Evolutionary conservation across 2,329 filamentous ascomycete genomes (phyloP).

Genomic region (Amauroascus niger): DNA sequence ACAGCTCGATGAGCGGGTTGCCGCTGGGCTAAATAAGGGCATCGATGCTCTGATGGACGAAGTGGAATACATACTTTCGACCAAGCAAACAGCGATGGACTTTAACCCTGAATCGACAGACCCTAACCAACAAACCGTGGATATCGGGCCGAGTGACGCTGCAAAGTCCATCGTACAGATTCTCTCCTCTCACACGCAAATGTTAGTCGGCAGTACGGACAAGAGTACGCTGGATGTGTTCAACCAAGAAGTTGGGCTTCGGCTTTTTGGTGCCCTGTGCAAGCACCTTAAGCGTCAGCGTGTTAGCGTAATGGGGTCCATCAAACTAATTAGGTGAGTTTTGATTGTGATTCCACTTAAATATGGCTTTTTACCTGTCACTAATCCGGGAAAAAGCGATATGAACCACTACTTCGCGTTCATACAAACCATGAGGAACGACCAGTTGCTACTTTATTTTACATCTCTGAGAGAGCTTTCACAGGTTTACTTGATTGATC

Average conservation of each 20-base stretch:
- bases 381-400: conserved; percentile 49
- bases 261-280: conserved; percentile 82
- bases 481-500: conserved; percentile 89
- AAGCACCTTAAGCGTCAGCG: conserved; percentile 97
- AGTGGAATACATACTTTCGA: conserved; percentile 88
- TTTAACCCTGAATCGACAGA: conserved; percentile 61
- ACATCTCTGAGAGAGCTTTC: conserved; percentile 80
- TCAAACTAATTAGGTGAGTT: conserved; percentile 67
- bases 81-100: conserved; percentile 74
- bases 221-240: conserved; percentile 98
- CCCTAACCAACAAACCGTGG: conserved; percentile 29
- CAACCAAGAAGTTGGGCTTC: conserved; percentile 90
- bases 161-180: conserved; percentile 74
- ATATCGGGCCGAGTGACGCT: conserved; percentile 61
- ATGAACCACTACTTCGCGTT: conserved; percentile 91
- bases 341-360: too few relatives aligned
- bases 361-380: neutral
- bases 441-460: conserved; percentile 80
- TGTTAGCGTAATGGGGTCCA: conserved; percentile 76
- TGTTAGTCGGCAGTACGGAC: conserved; percentile 90
- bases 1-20: conserved; percentile 94
- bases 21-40: conserved; percentile 89
- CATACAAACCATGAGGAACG: conserved; percentile 69
- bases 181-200: conserved; percentile 77
- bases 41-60: conserved; percentile 98